phyloP scores from a whole-genome alignment of 805 yeast genomes.

The Candida saitoana region DNA sequence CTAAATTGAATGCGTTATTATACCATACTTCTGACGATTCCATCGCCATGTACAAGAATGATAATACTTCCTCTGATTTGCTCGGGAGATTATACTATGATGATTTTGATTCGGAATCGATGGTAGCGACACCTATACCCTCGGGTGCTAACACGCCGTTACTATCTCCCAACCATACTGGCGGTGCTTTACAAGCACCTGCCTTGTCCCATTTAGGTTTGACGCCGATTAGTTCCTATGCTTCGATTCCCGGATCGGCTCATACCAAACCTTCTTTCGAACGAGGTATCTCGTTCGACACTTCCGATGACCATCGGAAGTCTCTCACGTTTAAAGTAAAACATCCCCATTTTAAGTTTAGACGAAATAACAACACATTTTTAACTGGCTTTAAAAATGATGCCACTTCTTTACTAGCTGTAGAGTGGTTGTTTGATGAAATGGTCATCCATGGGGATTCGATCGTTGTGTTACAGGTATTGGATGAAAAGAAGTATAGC shows the following conservation, averaged over 20 bases:
- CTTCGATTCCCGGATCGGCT: constrained; percentile 4
- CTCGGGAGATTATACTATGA: constrained; percentile 41
- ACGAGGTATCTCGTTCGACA: constrained; percentile 41
- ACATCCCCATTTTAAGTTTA: constrained; percentile 40
- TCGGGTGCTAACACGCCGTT: constrained; percentile 16
- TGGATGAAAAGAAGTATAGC: constrained; percentile 30
- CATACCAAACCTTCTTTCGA: constrained; percentile 23
- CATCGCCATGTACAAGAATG: constrained; percentile 33
- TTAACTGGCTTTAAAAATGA: constrained; percentile 38
- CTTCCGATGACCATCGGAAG: constrained; percentile 28
- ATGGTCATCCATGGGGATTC: constrained; percentile 43
- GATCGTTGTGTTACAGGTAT: constrained; percentile 36
- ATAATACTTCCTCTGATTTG: constrained; percentile 36
- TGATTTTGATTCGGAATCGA: constrained; percentile 35
- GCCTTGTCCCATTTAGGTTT: constrained; percentile 6
- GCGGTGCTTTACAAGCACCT: constrained; percentile 3
- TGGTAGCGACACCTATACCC: constrained; percentile 15
- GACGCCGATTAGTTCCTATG: constrained; percentile 9
- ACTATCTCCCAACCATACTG: constrained; percentile 13
- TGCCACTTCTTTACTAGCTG: constrained; percentile 34
- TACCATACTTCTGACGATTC: constrained; percentile 37
- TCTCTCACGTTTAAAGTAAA: constrained; percentile 38
- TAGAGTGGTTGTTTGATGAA: constrained; percentile 43
- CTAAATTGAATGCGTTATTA: constrained; percentile 34
- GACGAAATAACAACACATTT: constrained; percentile 42